Percentiles rank a stretch among this genome's conserved stretches.
Conservation (phyloP, 805 yeast species). For the Yarrowia osloensis region DNA sequence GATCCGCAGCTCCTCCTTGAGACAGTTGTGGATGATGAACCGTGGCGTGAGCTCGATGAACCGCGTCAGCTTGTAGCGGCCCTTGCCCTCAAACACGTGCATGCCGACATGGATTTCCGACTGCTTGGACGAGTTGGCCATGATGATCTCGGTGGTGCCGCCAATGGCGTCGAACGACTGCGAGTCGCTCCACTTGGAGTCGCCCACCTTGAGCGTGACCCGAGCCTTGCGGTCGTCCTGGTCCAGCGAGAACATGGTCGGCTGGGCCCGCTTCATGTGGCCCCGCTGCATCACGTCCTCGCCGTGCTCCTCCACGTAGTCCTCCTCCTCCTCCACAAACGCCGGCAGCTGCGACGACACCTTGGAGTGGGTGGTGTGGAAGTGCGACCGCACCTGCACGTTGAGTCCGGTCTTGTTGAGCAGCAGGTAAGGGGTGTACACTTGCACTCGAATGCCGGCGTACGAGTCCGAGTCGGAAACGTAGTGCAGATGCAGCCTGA, state of each 20-base stretch:
- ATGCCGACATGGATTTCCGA: slow-evolving; percentile 75
- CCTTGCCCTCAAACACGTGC: slow-evolving; percentile 72
- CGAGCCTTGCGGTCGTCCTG: slow-evolving; percentile 62
- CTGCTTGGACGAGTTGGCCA: slow-evolving; percentile 41
- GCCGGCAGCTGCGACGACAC: slow-evolving; percentile 33
- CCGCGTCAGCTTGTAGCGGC: slow-evolving; percentile 74
- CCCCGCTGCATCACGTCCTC: slow-evolving; percentile 42
- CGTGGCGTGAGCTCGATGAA: slow-evolving; percentile 82
- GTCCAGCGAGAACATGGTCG: slow-evolving; percentile 85
- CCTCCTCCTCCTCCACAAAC: slow-evolving; percentile 32
- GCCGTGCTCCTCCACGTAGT: slow-evolving; percentile 32
- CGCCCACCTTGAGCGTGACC: slow-evolving; percentile 64
- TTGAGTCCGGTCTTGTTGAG: slow-evolving; percentile 77
- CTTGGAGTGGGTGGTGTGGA: slow-evolving; percentile 54
- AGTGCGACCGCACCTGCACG: slow-evolving; percentile 56
- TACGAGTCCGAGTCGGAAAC: slow-evolving; percentile 49
- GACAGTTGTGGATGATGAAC: slow-evolving; percentile 67
- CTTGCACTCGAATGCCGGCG: slow-evolving; percentile 62
- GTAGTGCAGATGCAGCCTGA: slow-evolving; percentile 68
- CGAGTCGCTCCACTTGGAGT: slow-evolving; percentile 70
- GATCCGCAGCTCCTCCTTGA: slow-evolving; percentile 57
- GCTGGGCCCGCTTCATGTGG: slow-evolving; percentile 46
- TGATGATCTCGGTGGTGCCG: slow-evolving; percentile 60
- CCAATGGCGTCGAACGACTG: slow-evolving; percentile 90
- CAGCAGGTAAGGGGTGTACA: slow-evolving; percentile 84